Evolutionary conservation across 495 filamentous ascomycete species (phyloP).

Genomic region (Daldinia bambusicola): DNA sequence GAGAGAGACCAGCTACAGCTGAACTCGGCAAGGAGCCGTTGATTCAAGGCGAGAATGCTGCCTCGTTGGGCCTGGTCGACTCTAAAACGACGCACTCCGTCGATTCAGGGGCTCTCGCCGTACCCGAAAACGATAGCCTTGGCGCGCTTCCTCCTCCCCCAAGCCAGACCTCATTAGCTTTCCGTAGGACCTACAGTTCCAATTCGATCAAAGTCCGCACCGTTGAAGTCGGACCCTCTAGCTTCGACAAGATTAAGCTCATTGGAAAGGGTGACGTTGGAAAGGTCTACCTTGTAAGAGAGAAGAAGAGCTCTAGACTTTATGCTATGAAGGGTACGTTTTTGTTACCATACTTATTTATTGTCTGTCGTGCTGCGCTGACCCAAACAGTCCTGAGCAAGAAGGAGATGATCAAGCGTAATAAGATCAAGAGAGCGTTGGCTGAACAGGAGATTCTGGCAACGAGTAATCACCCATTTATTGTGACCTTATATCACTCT

Average conservation of each 20-base stretch:
- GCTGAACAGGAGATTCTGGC: conserved; percentile 98
- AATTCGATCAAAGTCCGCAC: conserved; percentile 98
- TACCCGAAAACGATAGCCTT: conserved; percentile 55
- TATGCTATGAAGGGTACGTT: conserved; percentile 97
- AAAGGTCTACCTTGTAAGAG: conserved; percentile 95
- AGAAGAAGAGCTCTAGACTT: conserved; percentile 93
- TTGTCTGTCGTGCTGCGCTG: conserved; percentile 42
- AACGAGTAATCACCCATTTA: conserved; percentile 98
- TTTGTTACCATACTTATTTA: background rate
- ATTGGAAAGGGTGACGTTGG: conserved; percentile 99
- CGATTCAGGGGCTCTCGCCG: conserved; percentile 46
- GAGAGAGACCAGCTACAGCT: conserved; percentile 79
- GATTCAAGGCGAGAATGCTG: conserved; percentile 64
- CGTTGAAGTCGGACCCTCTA: conserved; percentile 93
- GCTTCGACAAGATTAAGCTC: conserved; percentile 99
- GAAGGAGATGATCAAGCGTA: conserved; percentile 99
- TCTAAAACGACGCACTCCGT: conserved; percentile 47
- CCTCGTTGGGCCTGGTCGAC: conserved; percentile 65
- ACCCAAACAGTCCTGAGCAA: conserved; percentile 86
- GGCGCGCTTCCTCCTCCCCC: conserved; percentile 61
- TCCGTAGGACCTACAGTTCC: conserved; percentile 96
- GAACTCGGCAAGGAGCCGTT: conserved; percentile 82
- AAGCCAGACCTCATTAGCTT: conserved; percentile 67
- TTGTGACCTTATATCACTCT: conserved; percentile 97
- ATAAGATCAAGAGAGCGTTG: conserved; percentile 98